Percentiles rank a stretch among this genome's conserved stretches.
These are phyloP conservation scores for Rhodomyrtus tomentosa DNA, from an alignment of 345 rosid species.

Conservation along the genomic window DNA sequence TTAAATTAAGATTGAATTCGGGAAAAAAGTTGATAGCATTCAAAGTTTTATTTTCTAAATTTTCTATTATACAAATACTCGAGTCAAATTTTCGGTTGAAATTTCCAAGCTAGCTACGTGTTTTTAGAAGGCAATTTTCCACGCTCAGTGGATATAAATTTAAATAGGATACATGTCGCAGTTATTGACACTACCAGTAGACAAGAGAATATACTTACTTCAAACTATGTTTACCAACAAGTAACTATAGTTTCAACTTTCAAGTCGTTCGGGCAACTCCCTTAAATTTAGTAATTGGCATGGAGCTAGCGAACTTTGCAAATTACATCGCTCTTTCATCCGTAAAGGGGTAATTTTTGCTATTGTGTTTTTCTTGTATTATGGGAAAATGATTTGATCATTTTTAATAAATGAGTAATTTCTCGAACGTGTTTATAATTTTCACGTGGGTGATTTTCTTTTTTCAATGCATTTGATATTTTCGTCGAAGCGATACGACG, in stretches of 20 bases:
- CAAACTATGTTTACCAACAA: not conserved
- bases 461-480: not conserved
- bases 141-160: not conserved
- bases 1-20: not conserved
- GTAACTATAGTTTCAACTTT: not conserved
- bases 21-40: not conserved
- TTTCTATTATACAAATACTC: accelerated
- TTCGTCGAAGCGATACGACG: not conserved
- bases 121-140: not conserved
- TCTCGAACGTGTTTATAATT: not conserved
- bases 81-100: not conserved
- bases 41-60: not conserved
- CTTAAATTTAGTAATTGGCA: too few relatives aligned
- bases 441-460: not conserved
- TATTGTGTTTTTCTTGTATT: not conserved
- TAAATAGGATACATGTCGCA: not conserved
- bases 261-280: not conserved
- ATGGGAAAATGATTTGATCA: not conserved
- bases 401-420: not conserved
- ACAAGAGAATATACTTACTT: not conserved
- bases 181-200: accelerated
- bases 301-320: not conserved
- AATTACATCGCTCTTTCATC: not conserved
- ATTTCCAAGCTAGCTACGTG: not conserved
- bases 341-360: not conserved